phyloP scores from a whole-genome alignment of 108 stramenopile genomes.

The Nannochloropsis salina region DNA sequence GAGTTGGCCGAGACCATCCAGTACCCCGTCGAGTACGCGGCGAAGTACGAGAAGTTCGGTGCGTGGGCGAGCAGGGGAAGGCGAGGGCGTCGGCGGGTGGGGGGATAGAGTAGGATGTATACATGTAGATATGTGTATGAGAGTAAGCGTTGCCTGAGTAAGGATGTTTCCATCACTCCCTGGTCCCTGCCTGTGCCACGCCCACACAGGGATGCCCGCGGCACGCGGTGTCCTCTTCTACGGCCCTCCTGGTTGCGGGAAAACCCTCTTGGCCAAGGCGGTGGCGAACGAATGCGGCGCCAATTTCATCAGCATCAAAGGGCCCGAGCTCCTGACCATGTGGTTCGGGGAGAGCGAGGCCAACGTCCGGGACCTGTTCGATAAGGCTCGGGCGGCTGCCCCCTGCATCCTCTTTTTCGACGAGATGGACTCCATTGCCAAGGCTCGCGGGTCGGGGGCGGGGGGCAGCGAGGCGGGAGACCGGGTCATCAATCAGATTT shows the following conservation, averaged over 20 bases:
- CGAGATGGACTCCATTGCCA: constrained; percentile 99
- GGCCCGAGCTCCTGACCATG: constrained; percentile 94
- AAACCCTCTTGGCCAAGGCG: constrained; percentile 97
- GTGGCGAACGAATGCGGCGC: constrained; percentile 99
- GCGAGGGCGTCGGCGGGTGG: background rate
- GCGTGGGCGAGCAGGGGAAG: constrained; percentile 30
- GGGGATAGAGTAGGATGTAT: no score
- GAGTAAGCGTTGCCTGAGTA: no score
- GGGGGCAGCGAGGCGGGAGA: constrained; percentile 94
- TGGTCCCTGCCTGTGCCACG: background rate
- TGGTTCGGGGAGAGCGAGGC: constrained; percentile 99
- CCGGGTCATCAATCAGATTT: constrained; percentile 98
- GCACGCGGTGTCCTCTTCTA: constrained; percentile 96
- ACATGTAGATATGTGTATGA: no score
- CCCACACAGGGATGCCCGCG: constrained; percentile 66
- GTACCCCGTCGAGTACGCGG: constrained; percentile 95
- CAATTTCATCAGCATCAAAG: constrained; percentile 99
- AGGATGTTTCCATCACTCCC: background rate
- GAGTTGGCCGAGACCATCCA: constrained; percentile 96
- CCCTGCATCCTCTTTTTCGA: constrained; percentile 99
- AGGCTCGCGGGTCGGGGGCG: constrained; percentile 81
- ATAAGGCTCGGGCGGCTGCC: constrained; percentile 96
- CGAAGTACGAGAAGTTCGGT: constrained; percentile 91
- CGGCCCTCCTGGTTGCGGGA: constrained; percentile 98
- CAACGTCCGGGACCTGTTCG: constrained; percentile 96